A percentile compares a stretch with the other conserved stretches of the same genome.
phyloP scores from a whole-genome alignment of 192 early-diverging fungal species.

The Backusella morwellensis region DNA sequence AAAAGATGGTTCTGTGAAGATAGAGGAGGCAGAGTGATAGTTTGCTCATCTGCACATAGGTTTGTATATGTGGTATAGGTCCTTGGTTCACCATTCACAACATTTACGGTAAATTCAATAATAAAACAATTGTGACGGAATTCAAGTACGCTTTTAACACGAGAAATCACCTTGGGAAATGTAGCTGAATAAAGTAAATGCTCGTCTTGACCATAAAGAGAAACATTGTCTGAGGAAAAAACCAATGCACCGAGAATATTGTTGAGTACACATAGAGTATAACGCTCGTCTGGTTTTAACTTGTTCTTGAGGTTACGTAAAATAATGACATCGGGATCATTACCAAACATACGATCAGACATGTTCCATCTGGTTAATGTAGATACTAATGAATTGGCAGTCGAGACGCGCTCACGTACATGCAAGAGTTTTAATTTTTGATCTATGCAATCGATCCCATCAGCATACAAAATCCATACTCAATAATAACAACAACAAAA shows the following conservation, averaged over 20 bases:
- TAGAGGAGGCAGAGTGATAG: constrained; percentile 27
- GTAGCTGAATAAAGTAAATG: constrained; percentile 36
- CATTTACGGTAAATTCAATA: constrained; percentile 26
- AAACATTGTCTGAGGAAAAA: constrained; percentile 46
- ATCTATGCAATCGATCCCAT: constrained; percentile 15
- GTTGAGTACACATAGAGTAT: constrained; percentile 45
- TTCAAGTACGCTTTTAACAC: constrained; percentile 19
- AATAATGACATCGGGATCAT: constrained; percentile 52
- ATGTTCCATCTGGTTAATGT: constrained; percentile 45
- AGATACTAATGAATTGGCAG: constrained; percentile 46
- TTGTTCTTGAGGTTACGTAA: constrained; percentile 43
- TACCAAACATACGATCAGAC: constrained; percentile 49
- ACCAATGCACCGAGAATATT: constrained; percentile 49
- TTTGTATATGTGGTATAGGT: constrained; percentile 40
- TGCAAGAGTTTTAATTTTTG: constrained; percentile 40
- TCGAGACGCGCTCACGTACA: constrained; percentile 53
- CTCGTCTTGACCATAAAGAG: constrained; percentile 23
- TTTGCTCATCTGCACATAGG: constrained; percentile 35
- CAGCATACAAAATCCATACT: neutral
- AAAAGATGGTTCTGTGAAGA: constrained; percentile 17
- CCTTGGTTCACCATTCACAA: neutral
- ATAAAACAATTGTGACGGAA: constrained; percentile 36
- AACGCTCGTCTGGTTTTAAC: constrained; percentile 37
- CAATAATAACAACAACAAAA: neutral
- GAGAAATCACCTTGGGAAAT: constrained; percentile 34